Conservation (phyloP, 805 yeast species). For the Hagleromyces aurorensis region DNA sequence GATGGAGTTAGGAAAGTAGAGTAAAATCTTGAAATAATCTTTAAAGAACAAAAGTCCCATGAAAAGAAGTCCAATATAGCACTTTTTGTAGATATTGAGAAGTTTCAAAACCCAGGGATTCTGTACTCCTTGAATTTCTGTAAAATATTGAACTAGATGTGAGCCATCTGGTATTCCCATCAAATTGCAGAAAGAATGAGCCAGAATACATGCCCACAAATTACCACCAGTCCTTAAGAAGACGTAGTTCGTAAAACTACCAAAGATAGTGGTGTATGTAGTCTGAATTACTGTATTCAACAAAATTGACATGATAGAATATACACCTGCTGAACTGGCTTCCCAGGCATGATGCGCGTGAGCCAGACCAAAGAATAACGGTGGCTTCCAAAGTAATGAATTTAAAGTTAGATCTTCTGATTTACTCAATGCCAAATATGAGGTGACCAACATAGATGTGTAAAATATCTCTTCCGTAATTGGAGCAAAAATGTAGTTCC, state of each 20-base stretch:
- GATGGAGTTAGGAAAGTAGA: no score
- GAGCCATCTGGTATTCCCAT: slow-evolving; percentile 30
- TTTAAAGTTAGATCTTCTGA: slow-evolving; percentile 4
- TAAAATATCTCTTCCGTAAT: slow-evolving; percentile 30
- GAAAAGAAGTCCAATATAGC: slow-evolving; percentile 16
- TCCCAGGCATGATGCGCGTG: slow-evolving; percentile 32
- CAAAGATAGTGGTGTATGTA: slow-evolving; percentile 28
- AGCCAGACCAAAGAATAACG: slow-evolving; percentile 30
- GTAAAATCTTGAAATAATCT: slow-evolving; percentile 6
- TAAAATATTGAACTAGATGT: slow-evolving; percentile 11
- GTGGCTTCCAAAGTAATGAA: slow-evolving; percentile 17
- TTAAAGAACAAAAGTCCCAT: slow-evolving; percentile 18
- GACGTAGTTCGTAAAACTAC: slow-evolving; percentile 26
- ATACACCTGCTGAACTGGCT: slow-evolving; percentile 12
- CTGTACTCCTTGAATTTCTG: slow-evolving; percentile 7
- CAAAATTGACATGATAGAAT: slow-evolving; percentile 11
- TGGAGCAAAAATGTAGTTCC: slow-evolving; percentile 30
- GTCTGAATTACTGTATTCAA: slow-evolving; percentile 20
- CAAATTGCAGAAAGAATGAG: slow-evolving; percentile 28
- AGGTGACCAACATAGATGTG: slow-evolving; percentile 25
- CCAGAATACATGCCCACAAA: slow-evolving; percentile 23
- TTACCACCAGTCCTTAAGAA: slow-evolving; percentile 26
- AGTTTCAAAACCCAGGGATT: slow-evolving; percentile 5
- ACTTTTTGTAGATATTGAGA: slow-evolving; percentile 18
- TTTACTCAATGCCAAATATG: slow-evolving; percentile 11